Conservation (phyloP, 2,329 filamentous ascomycete species). For the Nemania sp. region DNA sequence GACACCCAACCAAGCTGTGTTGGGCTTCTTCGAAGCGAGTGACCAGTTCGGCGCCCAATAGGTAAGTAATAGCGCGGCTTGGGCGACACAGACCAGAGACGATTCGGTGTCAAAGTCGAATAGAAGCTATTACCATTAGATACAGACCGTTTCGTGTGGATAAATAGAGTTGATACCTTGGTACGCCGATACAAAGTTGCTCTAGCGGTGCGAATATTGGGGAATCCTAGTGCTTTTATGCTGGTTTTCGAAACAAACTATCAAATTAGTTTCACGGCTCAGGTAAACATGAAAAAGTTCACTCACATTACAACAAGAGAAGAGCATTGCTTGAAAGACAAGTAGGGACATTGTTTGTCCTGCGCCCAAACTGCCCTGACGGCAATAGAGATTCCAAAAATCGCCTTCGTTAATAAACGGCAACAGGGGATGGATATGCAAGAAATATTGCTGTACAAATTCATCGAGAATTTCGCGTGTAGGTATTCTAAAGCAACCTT, state of each 20-base stretch:
- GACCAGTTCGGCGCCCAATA: slow-evolving; percentile 46
- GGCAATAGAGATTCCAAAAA: slow-evolving; percentile 51
- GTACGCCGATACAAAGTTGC: slow-evolving; percentile 49
- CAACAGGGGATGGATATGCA: slow-evolving; percentile 51
- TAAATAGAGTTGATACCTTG: slow-evolving; percentile 38
- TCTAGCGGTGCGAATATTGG: slow-evolving; percentile 47
- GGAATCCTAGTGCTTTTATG: slow-evolving; percentile 48
- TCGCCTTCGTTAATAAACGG: slow-evolving; percentile 51
- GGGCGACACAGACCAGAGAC: slow-evolving; percentile 45
- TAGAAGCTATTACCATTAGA: slow-evolving; percentile 40
- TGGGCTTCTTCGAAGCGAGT: slow-evolving; percentile 44
- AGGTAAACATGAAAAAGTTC: neutral
- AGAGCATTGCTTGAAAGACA: slow-evolving; percentile 50
- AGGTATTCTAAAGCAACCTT: slow-evolving; percentile 51
- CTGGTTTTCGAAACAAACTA: slow-evolving; percentile 46
- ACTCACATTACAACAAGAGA: slow-evolving; percentile 47
- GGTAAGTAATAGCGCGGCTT: slow-evolving; percentile 48
- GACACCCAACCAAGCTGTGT: slow-evolving; percentile 53
- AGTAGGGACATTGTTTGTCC: slow-evolving; percentile 47
- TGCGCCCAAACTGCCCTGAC: slow-evolving; percentile 28
- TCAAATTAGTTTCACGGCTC: neutral
- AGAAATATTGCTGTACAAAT: slow-evolving; percentile 53
- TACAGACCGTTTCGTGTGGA: neutral
- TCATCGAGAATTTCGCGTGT: slow-evolving; percentile 47
- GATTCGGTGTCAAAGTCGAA: slow-evolving; percentile 51